phyloP scores from a whole-genome alignment of 768 basidiomycete genomes.

The Tricholoma saponaceum region DNA sequence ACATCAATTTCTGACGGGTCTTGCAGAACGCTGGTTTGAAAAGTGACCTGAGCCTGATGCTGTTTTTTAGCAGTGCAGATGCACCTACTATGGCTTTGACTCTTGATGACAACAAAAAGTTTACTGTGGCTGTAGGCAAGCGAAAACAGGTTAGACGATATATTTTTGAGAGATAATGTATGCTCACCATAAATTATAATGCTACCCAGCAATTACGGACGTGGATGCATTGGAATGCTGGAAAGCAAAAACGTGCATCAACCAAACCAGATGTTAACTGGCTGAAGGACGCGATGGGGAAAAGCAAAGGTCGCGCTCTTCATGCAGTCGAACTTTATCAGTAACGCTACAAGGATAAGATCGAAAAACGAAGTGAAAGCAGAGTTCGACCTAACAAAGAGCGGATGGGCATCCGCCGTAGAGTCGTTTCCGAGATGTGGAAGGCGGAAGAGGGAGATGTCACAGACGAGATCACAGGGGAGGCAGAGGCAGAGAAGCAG shows the following conservation, averaged over 20 bases:
- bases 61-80: background rate
- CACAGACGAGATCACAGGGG: constrained; percentile 54
- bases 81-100: background rate
- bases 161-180: too few species aligned
- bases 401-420: background rate
- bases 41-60: background rate
- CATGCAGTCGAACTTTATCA: background rate
- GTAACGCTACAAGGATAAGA: background rate
- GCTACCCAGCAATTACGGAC: background rate
- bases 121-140: background rate
- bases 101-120: background rate
- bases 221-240: background rate
- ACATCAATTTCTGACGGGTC: background rate
- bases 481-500: constrained; percentile 44
- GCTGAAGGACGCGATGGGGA: background rate
- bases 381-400: background rate
- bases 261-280: background rate
- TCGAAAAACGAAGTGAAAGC: background rate
- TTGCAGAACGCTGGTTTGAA: background rate
- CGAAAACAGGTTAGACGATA: too few species aligned
- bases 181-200: background rate
- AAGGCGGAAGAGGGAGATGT: background rate
- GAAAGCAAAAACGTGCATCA: background rate
- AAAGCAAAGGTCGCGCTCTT: background rate
- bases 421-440: background rate